Evolutionary conservation across 169 alveolate genomes (phyloP).

Genomic region (Besnoitia besnoiti): DNA sequence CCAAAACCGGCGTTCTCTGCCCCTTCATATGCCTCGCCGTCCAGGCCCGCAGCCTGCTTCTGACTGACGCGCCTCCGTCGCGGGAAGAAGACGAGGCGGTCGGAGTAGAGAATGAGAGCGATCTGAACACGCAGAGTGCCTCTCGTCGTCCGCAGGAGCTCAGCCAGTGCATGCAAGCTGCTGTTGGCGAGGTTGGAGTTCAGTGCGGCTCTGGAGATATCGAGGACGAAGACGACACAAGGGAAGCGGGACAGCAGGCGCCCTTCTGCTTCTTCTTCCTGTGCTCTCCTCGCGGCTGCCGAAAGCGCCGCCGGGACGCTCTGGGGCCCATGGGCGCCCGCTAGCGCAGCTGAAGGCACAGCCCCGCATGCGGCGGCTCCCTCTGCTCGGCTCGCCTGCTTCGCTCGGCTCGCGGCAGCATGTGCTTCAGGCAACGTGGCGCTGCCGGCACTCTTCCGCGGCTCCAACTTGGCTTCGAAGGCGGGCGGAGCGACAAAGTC

Average conservation of each 20-base stretch:
- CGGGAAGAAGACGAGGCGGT: slow-evolving; percentile 50
- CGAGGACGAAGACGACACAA: slow-evolving; percentile 60
- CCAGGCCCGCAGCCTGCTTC: not conserved
- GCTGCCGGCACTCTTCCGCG: not conserved
- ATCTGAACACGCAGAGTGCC: slow-evolving; percentile 45
- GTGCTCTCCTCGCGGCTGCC: not conserved
- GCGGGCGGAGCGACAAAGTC: slow-evolving; percentile 68
- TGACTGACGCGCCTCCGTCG: not conserved
- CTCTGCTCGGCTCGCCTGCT: not conserved
- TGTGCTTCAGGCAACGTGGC: not conserved
- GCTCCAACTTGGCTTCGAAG: slow-evolving; percentile 26
- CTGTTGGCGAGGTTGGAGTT: slow-evolving; percentile 46
- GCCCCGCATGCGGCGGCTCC: not conserved
- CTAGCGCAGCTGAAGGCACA: not conserved
- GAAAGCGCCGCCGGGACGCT: not conserved
- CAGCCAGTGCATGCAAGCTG: slow-evolving; percentile 51
- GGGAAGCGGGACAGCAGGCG: slow-evolving; percentile 29
- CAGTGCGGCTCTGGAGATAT: slow-evolving; percentile 39
- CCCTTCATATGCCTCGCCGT: not conserved
- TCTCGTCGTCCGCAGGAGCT: slow-evolving; percentile 41
- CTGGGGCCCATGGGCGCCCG: not conserved
- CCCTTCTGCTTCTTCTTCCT: not conserved
- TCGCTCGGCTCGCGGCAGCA: not conserved
- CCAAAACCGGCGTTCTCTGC: not conserved
- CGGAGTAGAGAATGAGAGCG: slow-evolving; percentile 54